Evolutionary conservation across 2,329 filamentous ascomycete genomes (phyloP).

Genomic region (Alternaria sp.): DNA sequence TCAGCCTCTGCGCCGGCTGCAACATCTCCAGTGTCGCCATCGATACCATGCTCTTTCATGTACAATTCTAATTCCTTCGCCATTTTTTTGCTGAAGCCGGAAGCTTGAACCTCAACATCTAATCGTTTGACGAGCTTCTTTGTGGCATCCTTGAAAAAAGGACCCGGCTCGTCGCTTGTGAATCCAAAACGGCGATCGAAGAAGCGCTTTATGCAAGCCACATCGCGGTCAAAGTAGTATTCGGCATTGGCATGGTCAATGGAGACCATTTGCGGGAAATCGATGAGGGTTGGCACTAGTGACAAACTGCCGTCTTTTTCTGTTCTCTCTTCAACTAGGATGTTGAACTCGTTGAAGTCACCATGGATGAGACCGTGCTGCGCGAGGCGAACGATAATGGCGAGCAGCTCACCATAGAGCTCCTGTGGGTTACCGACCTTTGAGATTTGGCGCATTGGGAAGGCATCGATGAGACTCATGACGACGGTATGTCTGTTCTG

Average conservation of each 20-base stretch:
- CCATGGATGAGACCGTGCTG: slow-evolving; percentile 91
- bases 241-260: slow-evolving; percentile 93
- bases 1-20: slow-evolving; percentile 32
- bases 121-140: slow-evolving; percentile 75
- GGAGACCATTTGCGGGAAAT: slow-evolving; percentile 98
- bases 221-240: slow-evolving; percentile 97
- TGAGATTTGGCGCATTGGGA: slow-evolving; percentile 87
- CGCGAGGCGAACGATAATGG: slow-evolving; percentile 82
- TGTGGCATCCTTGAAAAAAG: slow-evolving; percentile 83
- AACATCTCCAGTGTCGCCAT: slow-evolving; percentile 56
- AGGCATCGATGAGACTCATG: slow-evolving; percentile 92
- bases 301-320: slow-evolving; percentile 51
- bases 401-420: slow-evolving; percentile 92
- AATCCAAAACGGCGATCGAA: slow-evolving; percentile 92
- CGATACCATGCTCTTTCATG: slow-evolving; percentile 74
- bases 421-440: slow-evolving; percentile 79
- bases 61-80: slow-evolving; percentile 90
- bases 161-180: slow-evolving; percentile 78
- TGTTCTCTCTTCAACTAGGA: slow-evolving; percentile 80
- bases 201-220: slow-evolving; percentile 93
- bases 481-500: slow-evolving; percentile 96
- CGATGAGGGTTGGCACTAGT: slow-evolving; percentile 85
- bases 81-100: slow-evolving; percentile 97
- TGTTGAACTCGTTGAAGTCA: slow-evolving; percentile 99
- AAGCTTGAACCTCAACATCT: slow-evolving; percentile 88